phyloP scores from a whole-genome alignment of 768 basidiomycete genomes.

The Rossbeevera mucosa region DNA sequence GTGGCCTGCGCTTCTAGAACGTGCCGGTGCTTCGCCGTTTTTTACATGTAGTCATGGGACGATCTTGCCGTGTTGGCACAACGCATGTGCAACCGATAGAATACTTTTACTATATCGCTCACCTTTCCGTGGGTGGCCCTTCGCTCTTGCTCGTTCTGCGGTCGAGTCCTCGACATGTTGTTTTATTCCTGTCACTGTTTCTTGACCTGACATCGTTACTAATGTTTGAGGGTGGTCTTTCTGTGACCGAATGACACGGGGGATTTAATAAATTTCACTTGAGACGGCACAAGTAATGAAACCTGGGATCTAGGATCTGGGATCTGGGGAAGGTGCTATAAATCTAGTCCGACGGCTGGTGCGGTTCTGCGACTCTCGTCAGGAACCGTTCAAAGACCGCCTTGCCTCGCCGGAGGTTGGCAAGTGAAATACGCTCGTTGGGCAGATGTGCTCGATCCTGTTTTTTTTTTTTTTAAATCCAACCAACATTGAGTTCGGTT shows the following conservation, averaged over 20 bases:
- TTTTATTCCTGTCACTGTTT: background rate
- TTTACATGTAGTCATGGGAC: background rate
- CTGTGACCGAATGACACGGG: background rate
- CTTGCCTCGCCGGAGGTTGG: constrained; percentile 76
- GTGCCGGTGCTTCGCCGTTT: background rate
- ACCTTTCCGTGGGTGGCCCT: background rate
- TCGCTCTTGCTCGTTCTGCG: background rate
- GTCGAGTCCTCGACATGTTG: background rate
- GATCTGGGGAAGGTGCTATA: too few relatives aligned
- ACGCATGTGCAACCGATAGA: constrained; percentile 13
- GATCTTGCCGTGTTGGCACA: background rate
- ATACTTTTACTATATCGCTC: background rate
- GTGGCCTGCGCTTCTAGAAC: background rate
- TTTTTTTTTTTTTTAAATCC: background rate
- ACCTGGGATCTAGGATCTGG: too few relatives aligned
- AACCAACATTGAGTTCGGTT: background rate
- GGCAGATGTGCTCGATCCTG: constrained; percentile 91
- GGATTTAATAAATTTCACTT: too few relatives aligned
- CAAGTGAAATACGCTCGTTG: constrained; percentile 85
- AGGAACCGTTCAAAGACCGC: constrained; percentile 74
- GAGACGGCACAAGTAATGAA: too few relatives aligned
- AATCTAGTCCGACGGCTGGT: background rate
- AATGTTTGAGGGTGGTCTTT: background rate
- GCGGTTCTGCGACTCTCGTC: constrained; percentile 41
- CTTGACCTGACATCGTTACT: background rate